Conservation (phyloP, 768 basidiomycete species). For the Lactarius trivialis region DNA sequence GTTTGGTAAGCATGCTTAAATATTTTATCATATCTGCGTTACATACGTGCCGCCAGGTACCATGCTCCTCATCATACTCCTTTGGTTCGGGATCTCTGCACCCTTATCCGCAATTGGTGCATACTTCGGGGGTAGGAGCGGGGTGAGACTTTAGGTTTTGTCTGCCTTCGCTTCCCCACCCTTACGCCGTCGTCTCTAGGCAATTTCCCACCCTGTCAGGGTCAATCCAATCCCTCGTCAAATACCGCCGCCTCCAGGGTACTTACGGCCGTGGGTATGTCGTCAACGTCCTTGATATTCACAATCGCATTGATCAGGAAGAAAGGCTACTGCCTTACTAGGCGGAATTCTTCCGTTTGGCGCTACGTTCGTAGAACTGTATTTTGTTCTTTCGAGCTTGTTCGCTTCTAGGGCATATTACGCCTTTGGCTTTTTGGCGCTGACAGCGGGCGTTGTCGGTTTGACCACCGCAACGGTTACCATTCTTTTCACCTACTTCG, state of each 20-base stretch:
- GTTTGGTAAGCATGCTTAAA: conserved; percentile 51
- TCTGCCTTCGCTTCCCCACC: conserved; percentile 2
- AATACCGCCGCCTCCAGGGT: conserved; percentile 82
- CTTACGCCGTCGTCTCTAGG: conserved; percentile 35
- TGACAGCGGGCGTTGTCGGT: conserved; percentile 76
- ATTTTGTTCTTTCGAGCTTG: conserved; percentile 84
- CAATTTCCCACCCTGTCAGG: conserved; percentile 73
- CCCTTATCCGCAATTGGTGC: conserved; percentile 83
- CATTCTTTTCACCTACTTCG: conserved; percentile 85
- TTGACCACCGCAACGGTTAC: conserved; percentile 89
- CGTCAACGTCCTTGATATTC: background rate
- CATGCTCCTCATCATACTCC: conserved; percentile 71
- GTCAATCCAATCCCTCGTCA: conserved; percentile 95
- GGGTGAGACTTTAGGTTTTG: conserved; percentile 44
- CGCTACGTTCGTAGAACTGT: conserved; percentile 92
- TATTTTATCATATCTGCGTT: background rate
- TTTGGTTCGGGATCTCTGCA: conserved; percentile 94
- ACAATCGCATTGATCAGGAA: background rate
- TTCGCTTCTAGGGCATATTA: conserved; percentile 93
- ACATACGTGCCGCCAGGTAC: conserved; percentile 45
- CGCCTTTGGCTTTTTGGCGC: conserved; percentile 90
- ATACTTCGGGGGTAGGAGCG: conserved; percentile 81
- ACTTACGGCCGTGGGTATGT: conserved; percentile 74
- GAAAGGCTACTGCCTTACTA: conserved; percentile 62
- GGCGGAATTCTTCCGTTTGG: conserved; percentile 91